Percentiles rank a stretch among this genome's conserved stretches.
Evolutionary conservation across 1,139 yeast species (phyloP).

Genomic region (Saccharomycopsis crataegensis): DNA sequence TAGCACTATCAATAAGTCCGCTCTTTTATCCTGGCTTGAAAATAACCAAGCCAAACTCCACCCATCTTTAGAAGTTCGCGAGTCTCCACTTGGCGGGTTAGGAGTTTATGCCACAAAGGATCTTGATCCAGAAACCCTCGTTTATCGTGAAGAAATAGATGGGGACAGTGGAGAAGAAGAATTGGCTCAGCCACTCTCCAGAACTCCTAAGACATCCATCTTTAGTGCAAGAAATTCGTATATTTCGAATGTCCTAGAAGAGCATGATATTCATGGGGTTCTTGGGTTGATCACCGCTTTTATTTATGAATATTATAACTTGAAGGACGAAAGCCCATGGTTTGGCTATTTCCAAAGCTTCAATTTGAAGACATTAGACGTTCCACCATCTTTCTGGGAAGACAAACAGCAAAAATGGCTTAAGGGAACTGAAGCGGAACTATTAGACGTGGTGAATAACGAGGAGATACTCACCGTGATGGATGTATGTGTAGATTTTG

Average conservation of each 20-base stretch:
- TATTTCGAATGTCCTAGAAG: constrained; percentile 61
- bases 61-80: constrained; percentile 38
- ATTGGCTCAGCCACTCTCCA: constrained; percentile 12
- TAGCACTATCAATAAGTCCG: background rate
- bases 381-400: constrained; percentile 66
- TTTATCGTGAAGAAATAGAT: constrained; percentile 1
- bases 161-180: constrained; percentile 6
- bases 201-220: constrained; percentile 20
- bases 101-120: constrained; percentile 60
- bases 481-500: constrained; percentile 45
- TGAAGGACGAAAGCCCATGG: constrained; percentile 70
- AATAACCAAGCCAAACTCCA: constrained; percentile 44
- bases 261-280: constrained; percentile 55
- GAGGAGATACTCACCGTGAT: constrained; percentile 51
- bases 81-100: constrained; percentile 54
- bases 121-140: constrained; percentile 27
- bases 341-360: constrained; percentile 39
- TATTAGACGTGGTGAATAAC: constrained; percentile 54
- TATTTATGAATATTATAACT: constrained; percentile 53
- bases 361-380: constrained; percentile 21
- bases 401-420: constrained; percentile 41
- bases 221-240: constrained; percentile 44
- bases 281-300: constrained; percentile 60
- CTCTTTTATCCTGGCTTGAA: constrained; percentile 36
- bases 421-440: constrained; percentile 60